Evolutionary conservation across 805 yeast species (phyloP).

Genomic region (Torulaspora indica): DNA sequence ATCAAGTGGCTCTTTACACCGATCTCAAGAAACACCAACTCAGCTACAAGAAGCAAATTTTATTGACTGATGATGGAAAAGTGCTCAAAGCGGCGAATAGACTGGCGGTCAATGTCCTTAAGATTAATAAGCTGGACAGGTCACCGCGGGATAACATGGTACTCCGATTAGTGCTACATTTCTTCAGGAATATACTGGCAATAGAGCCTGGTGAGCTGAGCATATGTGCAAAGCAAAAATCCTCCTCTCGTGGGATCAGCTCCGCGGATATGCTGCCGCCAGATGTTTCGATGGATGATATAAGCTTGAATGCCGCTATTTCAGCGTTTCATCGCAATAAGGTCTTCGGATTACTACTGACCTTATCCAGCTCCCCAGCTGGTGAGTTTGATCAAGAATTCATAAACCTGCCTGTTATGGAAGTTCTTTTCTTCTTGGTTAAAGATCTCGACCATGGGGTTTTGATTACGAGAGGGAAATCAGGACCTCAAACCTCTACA

Average conservation of each 20-base stretch:
- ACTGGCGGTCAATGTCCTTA: constrained; percentile 58
- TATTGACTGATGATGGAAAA: constrained; percentile 54
- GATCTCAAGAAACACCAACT: constrained; percentile 64
- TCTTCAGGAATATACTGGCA: constrained; percentile 71
- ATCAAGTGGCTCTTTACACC: constrained; percentile 54
- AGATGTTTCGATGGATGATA: constrained; percentile 59
- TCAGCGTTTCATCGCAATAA: constrained; percentile 59
- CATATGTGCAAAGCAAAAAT: constrained; percentile 40
- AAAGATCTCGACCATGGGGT: constrained; percentile 47
- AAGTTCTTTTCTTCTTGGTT: constrained; percentile 59
- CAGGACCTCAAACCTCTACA: neutral
- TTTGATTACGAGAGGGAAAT: constrained; percentile 12
- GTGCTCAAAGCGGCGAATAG: constrained; percentile 66
- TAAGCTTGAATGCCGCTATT: constrained; percentile 57
- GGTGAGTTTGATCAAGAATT: constrained; percentile 56
- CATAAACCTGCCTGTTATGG: constrained; percentile 61
- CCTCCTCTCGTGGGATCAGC: constrained; percentile 32
- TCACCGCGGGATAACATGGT: constrained; percentile 67
- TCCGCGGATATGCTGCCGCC: constrained; percentile 44
- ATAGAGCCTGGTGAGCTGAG: constrained; percentile 67
- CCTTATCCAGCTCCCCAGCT: constrained; percentile 62
- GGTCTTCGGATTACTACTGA: constrained; percentile 67
- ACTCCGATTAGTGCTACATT: constrained; percentile 62
- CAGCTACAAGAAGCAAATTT: constrained; percentile 62
- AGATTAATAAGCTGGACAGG: constrained; percentile 50